phyloP scores from a whole-genome alignment of 495 filamentous ascomycete genomes.

The Penicillium mononematosum region DNA sequence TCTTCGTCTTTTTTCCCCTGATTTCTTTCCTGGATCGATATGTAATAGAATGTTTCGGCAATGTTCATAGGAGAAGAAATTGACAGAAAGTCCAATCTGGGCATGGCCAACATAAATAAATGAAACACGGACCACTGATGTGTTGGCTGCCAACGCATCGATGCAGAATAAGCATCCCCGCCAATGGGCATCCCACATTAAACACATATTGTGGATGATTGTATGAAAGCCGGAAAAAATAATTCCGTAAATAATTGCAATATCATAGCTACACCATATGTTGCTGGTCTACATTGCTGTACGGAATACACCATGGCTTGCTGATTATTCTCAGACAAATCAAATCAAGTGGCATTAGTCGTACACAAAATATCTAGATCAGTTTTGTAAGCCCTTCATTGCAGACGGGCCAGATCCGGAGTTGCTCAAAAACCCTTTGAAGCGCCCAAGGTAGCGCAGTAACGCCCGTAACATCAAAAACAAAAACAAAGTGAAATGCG shows the following conservation, averaged over 20 bases:
- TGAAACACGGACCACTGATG: slow-evolving; percentile 13
- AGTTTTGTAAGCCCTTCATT: slow-evolving; percentile 12
- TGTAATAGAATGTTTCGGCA: background rate
- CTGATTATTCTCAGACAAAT: slow-evolving; percentile 1
- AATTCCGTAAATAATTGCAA: background rate
- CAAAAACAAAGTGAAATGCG: background rate
- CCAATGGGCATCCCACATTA: background rate
- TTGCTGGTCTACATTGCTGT: too few relatives aligned
- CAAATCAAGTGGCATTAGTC: slow-evolving; percentile 16
- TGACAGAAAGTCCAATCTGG: background rate
- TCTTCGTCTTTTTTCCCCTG: background rate
- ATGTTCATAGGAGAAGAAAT: background rate
- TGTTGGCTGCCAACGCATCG: slow-evolving; percentile 13
- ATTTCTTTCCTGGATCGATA: background rate
- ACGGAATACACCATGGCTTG: too few relatives aligned
- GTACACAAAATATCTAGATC: slow-evolving; percentile 20
- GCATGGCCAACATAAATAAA: slow-evolving; percentile 9
- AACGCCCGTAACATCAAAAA: slow-evolving; percentile 13
- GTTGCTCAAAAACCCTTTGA: slow-evolving; percentile 11
- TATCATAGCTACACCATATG: too few relatives aligned
- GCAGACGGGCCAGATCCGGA: slow-evolving; percentile 13
- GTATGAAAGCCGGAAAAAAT: too few relatives aligned
- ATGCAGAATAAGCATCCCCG: background rate
- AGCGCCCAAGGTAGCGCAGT: slow-evolving; percentile 13
- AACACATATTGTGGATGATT: background rate